phyloP scores from a whole-genome alignment of 257 asterid genomes.

The Solanum etuberosum region DNA sequence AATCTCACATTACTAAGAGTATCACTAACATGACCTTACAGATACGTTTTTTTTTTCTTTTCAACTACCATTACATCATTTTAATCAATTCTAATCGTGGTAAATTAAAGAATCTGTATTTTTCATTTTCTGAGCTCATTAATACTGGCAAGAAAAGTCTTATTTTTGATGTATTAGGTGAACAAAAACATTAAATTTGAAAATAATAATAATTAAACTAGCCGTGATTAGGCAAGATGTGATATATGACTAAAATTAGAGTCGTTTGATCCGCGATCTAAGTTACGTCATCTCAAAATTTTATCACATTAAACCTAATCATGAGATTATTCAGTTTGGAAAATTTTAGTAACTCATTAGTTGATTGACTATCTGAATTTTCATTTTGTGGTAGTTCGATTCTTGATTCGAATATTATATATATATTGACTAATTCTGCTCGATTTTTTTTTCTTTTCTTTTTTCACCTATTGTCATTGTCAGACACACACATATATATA shows the following conservation, averaged over 20 bases:
- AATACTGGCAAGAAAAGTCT: not conserved
- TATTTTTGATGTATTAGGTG: not conserved
- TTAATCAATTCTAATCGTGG: not conserved
- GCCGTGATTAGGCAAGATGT: not conserved
- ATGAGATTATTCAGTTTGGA: too few species aligned
- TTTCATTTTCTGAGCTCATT: not conserved
- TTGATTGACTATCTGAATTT: too few species aligned
- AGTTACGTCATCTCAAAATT: not conserved
- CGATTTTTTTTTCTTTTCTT: not conserved
- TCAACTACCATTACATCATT: not conserved
- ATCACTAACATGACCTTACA: not conserved
- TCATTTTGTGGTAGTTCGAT: too few species aligned
- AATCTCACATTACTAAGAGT: not conserved
- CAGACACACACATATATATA: not conserved
- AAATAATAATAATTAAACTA: too few species aligned
- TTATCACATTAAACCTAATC: accelerated
- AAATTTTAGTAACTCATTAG: not conserved
- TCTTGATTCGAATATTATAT: not conserved
- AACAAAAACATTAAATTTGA: not conserved
- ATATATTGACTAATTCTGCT: not conserved
- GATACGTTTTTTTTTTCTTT: not conserved
- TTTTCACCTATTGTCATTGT: not conserved
- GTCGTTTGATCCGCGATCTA: accelerated
- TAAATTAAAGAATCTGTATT: not conserved
- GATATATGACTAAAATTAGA: not conserved